These are phyloP conservation scores for Serendipita vermifera DNA, from an alignment of 768 basidiomycete species.

Conservation along the genomic window DNA sequence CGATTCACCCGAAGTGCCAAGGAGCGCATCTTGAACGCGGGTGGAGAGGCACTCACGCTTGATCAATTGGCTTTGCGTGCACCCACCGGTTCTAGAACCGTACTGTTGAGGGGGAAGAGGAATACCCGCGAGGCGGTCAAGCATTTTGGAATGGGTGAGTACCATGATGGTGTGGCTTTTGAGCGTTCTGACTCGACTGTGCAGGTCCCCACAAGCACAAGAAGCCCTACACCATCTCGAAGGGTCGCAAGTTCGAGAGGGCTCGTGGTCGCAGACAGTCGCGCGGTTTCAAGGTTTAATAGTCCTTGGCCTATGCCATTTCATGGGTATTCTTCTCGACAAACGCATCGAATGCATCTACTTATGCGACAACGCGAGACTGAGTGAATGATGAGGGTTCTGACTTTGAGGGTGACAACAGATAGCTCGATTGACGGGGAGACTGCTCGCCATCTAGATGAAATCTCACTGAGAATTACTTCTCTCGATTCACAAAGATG, in stretches of 20 bases:
- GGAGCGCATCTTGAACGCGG: slow-evolving; percentile 90
- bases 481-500: too few species aligned
- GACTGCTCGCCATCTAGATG: too few species aligned
- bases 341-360: too few species aligned
- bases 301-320: slow-evolving; percentile 15
- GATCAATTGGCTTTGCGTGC: slow-evolving; percentile 93
- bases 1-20: slow-evolving; percentile 86
- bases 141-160: slow-evolving; percentile 88
- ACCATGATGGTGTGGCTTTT: neutral
- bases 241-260: slow-evolving; percentile 99
- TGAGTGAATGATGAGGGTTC: too few species aligned
- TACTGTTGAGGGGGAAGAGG: slow-evolving; percentile 84
- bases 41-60: slow-evolving; percentile 88
- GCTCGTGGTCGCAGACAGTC: slow-evolving; percentile 99
- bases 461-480: too few species aligned
- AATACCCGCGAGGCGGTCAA: slow-evolving; percentile 89
- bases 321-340: slow-evolving; percentile 9
- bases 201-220: slow-evolving; percentile 90
- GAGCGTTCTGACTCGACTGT: neutral
- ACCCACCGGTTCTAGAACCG: slow-evolving; percentile 90
- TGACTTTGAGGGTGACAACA: too few species aligned
- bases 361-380: too few species aligned
- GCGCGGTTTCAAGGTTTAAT: slow-evolving; percentile 92
- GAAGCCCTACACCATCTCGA: slow-evolving; percentile 90
- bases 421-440: too few species aligned